A percentile compares a stretch with the other conserved stretches of the same genome.
phyloP scores from a whole-genome alignment of 441 rosid species.

The Mallotus repandus region DNA sequence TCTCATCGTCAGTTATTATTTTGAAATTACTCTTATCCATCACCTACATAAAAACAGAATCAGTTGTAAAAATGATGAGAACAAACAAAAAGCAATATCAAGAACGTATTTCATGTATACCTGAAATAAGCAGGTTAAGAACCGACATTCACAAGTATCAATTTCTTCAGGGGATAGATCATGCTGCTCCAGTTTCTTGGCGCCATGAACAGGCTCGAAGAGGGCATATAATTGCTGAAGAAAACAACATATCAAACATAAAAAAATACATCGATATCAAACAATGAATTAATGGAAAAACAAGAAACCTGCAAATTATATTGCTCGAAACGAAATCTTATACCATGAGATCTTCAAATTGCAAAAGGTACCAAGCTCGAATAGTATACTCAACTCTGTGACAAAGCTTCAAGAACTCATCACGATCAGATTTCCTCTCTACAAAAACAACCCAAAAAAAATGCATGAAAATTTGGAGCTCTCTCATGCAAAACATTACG shows the following conservation, averaged over 20 bases:
- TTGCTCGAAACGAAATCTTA: neutral
- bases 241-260: neutral
- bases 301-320: too few species aligned
- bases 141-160: conserved; percentile 63
- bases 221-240: conserved; percentile 71
- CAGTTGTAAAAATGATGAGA: neutral
- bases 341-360: conserved; percentile 84
- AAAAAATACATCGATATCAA: neutral
- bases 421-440: conserved; percentile 52
- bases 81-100: too few species aligned
- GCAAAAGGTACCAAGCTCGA: conserved; percentile 81
- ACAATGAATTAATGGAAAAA: too few species aligned
- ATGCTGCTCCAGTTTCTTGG: conserved; percentile 65
- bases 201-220: conserved; percentile 71
- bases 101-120: conserved; percentile 4
- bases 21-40: conserved; percentile 91
- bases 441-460: neutral
- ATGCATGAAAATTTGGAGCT: too few species aligned
- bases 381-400: conserved; percentile 76
- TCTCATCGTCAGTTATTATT: conserved; percentile 58
- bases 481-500: neutral
- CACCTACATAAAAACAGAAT: conserved; percentile 38
- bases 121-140: conserved; percentile 65
- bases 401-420: conserved; percentile 75
- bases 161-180: conserved; percentile 54